These are phyloP conservation scores for Sugiyamaella grinbergsii DNA, from an alignment of 1,139 yeast genomes.

Conservation along the genomic window DNA sequence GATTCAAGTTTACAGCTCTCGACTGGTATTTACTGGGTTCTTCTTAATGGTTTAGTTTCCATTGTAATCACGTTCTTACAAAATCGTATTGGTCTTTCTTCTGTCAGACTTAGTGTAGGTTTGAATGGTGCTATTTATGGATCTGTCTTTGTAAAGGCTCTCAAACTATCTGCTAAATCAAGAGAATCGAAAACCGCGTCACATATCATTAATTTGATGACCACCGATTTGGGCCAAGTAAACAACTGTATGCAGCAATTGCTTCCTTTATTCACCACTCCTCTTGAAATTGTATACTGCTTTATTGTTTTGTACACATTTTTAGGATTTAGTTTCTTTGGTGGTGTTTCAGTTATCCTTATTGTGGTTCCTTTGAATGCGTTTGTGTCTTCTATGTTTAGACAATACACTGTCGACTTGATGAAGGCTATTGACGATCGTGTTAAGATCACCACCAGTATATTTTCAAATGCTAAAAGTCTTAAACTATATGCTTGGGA, in stretches of 20 bases:
- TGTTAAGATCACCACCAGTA: conserved; percentile 65
- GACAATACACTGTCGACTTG: conserved; percentile 54
- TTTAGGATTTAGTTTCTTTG: conserved; percentile 60
- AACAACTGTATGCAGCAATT: conserved; percentile 51
- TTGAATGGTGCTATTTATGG: conserved; percentile 63
- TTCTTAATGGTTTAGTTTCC: conserved; percentile 76
- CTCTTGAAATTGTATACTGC: conserved; percentile 57
- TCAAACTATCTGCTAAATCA: conserved; percentile 76
- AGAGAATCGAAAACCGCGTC: conserved; percentile 79
- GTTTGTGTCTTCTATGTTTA: conserved; percentile 50
- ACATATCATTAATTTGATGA: conserved; percentile 78
- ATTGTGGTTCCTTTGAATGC: conserved; percentile 63
- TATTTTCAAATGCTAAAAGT: conserved; percentile 63
- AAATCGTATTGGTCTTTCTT: conserved; percentile 42
- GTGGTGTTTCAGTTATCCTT: conserved; percentile 56
- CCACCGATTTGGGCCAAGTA: conserved; percentile 70
- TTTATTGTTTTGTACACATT: conserved; percentile 57
- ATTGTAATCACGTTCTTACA: conserved; percentile 68
- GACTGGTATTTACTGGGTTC: conserved; percentile 75
- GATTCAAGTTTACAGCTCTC: conserved; percentile 53
- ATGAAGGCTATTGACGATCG: conserved; percentile 64
- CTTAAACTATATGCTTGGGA: conserved; percentile 79
- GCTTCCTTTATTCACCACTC: conserved; percentile 57
- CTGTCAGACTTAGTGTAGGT: conserved; percentile 36
- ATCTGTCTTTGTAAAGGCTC: conserved; percentile 73